Percentiles rank a stretch among this genome's conserved stretches.
Evolutionary conservation across 108 stramenopile species (phyloP).

Genomic region (Nitzschia sp.): DNA sequence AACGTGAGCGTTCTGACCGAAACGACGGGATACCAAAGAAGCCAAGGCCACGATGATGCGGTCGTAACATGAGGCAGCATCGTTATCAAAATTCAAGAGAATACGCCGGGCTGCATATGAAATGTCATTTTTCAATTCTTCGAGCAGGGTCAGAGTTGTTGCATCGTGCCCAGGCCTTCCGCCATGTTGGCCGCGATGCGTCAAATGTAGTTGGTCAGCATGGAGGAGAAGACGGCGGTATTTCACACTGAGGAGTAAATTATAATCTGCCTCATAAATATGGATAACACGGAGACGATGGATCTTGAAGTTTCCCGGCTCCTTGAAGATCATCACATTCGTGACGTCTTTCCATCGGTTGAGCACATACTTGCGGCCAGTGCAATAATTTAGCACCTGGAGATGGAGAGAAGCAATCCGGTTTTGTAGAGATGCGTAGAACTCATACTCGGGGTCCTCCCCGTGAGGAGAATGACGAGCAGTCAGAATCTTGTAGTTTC

Average conservation of each 20-base stretch:
- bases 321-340: conserved; percentile 4
- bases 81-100: no score
- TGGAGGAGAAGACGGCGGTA: neutral
- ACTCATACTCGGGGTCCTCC: neutral
- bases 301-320: conserved; percentile 7
- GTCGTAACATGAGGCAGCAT: conserved; percentile 5
- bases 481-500: neutral
- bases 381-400: neutral
- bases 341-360: neutral
- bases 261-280: conserved; percentile 4
- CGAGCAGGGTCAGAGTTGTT: neutral
- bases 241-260: neutral
- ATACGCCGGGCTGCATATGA: neutral
- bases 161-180: neutral
- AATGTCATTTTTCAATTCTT: conserved; percentile 4
- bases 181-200: neutral
- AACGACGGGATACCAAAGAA: neutral
- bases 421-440: neutral
- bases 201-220: neutral
- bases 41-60: neutral
- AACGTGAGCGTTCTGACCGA: neutral
- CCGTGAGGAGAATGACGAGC: neutral
- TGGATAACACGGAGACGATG: conserved; percentile 11
- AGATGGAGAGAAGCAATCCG: neutral
- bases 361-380: neutral